Evolutionary conservation across 2,329 filamentous ascomycete species (phyloP).

Genomic region (Cryphonectria radicalis): DNA sequence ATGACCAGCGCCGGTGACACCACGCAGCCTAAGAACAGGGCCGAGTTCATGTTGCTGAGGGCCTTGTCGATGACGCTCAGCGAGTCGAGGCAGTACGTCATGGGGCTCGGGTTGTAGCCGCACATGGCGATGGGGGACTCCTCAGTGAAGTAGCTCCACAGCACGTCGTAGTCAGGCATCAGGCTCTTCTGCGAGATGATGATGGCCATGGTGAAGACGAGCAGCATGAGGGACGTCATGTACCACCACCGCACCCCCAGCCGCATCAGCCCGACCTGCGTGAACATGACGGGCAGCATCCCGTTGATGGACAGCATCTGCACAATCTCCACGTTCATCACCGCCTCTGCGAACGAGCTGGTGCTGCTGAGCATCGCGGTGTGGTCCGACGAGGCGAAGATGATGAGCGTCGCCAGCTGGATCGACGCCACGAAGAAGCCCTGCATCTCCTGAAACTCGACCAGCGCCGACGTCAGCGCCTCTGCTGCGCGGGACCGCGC

Average conservation of each 20-base stretch:
- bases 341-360: conserved; percentile 30
- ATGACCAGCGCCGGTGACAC: conserved; percentile 18
- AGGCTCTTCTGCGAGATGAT: conserved; percentile 27
- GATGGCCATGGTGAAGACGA: conserved; percentile 28
- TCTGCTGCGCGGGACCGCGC: conserved; percentile 27
- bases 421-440: conserved; percentile 34
- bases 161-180: conserved; percentile 28
- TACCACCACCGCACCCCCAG: conserved; percentile 36
- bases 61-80: conserved; percentile 12
- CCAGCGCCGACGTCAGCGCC: conserved; percentile 30
- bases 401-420: conserved; percentile 33
- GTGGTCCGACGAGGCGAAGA: conserved; percentile 27
- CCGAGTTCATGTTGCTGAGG: conserved; percentile 20
- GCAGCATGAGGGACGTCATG: conserved; percentile 28
- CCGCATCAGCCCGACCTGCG: conserved; percentile 33
- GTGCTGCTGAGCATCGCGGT: conserved; percentile 23
- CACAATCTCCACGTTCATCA: conserved; percentile 31
- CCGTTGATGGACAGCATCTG: conserved; percentile 28
- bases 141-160: conserved; percentile 30
- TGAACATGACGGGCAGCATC: conserved; percentile 31
- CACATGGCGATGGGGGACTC: conserved; percentile 28
- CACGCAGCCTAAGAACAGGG: conserved; percentile 21
- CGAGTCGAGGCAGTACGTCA: conserved; percentile 26
- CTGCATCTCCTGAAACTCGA: conserved; percentile 37
- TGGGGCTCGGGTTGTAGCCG: conserved; percentile 32